Percentiles rank a stretch among this genome's conserved stretches.
These are phyloP conservation scores for Aureobasidium melanogenum DNA, from an alignment of 2,329 filamentous ascomycete genomes.

Conservation along the genomic window DNA sequence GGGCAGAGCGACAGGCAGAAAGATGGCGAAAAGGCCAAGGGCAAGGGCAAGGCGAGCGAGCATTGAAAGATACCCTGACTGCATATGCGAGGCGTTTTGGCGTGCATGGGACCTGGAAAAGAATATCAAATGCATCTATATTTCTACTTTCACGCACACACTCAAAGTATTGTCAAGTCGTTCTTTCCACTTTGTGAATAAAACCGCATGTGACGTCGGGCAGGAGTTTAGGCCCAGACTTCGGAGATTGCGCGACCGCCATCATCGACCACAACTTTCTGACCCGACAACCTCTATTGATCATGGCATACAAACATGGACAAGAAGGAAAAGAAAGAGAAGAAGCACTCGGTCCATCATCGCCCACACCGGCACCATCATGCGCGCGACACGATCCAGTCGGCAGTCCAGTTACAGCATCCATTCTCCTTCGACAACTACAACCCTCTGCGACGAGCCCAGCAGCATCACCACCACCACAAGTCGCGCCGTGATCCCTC, in stretches of 20 bases:
- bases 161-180: not conserved
- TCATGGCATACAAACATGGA: not conserved
- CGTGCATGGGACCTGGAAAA: not conserved
- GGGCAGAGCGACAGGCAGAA: not conserved
- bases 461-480: slow-evolving; percentile 16
- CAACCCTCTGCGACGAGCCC: slow-evolving; percentile 29
- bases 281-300: not conserved
- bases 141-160: not conserved
- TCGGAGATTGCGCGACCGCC: slow-evolving; percentile 3
- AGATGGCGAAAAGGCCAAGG: slow-evolving; percentile 14
- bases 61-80: slow-evolving; percentile 8
- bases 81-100: slow-evolving; percentile 7
- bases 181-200: not conserved
- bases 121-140: not conserved
- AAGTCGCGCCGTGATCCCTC: not conserved
- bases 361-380: slow-evolving; percentile 9
- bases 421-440: slow-evolving; percentile 36
- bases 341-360: not conserved
- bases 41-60: not conserved
- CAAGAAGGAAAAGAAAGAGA: slow-evolving; percentile 1
- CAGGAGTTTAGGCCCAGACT: not conserved
- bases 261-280: not conserved
- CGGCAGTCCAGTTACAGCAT: slow-evolving; percentile 35
- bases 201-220: not conserved
- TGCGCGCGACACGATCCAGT: slow-evolving; percentile 31